A percentile compares a stretch with the other conserved stretches of the same genome.
Conservation (phyloP, 257 asterid species). For the Mitragyna speciosa region DNA sequence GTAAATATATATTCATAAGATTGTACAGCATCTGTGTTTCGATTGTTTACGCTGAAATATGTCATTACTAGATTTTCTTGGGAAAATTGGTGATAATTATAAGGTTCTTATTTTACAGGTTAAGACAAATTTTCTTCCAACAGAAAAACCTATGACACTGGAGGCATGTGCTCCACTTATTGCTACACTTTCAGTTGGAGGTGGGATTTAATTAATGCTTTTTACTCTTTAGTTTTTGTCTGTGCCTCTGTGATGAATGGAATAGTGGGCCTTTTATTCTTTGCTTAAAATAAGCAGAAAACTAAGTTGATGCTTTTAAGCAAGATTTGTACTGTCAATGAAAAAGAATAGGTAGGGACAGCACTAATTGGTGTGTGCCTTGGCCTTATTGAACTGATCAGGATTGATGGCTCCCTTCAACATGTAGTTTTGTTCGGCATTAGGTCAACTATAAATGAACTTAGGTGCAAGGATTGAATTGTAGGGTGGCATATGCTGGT, state of each 20-base stretch:
- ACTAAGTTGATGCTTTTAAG: neutral
- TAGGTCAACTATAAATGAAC: neutral
- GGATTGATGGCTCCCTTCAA: neutral
- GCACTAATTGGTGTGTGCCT: neutral
- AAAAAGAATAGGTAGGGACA: neutral
- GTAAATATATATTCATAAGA: conserved; percentile 31
- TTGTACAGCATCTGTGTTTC: neutral
- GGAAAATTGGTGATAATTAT: conserved; percentile 1
- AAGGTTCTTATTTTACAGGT: conserved; percentile 47
- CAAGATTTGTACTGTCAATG: neutral
- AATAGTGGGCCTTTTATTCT: neutral
- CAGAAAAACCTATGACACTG: conserved; percentile 70
- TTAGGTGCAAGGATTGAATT: neutral
- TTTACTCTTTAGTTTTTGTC: conserved; percentile 13
- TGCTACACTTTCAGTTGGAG: conserved; percentile 91
- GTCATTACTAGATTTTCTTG: neutral
- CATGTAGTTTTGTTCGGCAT: neutral
- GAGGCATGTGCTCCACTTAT: conserved; percentile 90
- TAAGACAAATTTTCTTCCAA: conserved; percentile 71
- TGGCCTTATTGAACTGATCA: neutral
- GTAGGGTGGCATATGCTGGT: neutral
- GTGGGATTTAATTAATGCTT: conserved; percentile 40
- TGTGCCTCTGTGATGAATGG: neutral
- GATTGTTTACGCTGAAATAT: neutral
- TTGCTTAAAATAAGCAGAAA: neutral